Evolutionary conservation across 192 early-diverging fungal species (phyloP).

Genomic region (Umbelopsis isabellina): DNA sequence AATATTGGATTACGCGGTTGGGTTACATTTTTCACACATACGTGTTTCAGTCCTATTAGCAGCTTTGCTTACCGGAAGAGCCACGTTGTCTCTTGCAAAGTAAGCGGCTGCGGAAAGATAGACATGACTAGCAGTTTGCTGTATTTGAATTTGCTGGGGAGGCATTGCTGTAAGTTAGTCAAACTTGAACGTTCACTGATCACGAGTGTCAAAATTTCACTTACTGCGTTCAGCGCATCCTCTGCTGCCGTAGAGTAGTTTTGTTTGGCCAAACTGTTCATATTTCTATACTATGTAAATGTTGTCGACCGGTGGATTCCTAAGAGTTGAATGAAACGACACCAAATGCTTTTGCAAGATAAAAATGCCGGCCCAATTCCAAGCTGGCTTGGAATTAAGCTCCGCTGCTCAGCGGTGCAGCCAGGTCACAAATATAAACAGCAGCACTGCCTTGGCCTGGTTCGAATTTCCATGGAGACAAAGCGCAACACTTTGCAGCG

Average conservation of each 20-base stretch:
- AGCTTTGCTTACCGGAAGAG: constrained; percentile 34
- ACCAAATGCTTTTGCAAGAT: too few relatives aligned
- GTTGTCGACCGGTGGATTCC: too few relatives aligned
- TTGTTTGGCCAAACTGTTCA: constrained; percentile 44
- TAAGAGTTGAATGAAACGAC: too few relatives aligned
- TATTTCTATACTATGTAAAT: neutral
- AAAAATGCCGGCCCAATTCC: too few relatives aligned
- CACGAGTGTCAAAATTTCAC: neutral
- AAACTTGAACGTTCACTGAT: neutral
- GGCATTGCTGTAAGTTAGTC: neutral
- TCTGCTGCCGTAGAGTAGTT: constrained; percentile 48
- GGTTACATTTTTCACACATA: neutral
- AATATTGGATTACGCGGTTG: neutral
- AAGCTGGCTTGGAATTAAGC: too few relatives aligned
- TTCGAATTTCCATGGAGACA: too few relatives aligned
- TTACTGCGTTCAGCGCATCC: constrained; percentile 43
- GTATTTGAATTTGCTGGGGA: constrained; percentile 45
- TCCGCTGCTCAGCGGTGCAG: too few relatives aligned
- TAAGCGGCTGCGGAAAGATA: constrained; percentile 49
- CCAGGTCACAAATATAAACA: too few relatives aligned
- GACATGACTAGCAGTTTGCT: constrained; percentile 51
- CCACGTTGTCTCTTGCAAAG: constrained; percentile 43
- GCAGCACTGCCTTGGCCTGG: too few relatives aligned
- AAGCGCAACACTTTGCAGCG: too few relatives aligned
- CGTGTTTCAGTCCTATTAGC: neutral